phyloP scores from a whole-genome alignment of 345 rosid species.

The Laguncularia racemosa region DNA sequence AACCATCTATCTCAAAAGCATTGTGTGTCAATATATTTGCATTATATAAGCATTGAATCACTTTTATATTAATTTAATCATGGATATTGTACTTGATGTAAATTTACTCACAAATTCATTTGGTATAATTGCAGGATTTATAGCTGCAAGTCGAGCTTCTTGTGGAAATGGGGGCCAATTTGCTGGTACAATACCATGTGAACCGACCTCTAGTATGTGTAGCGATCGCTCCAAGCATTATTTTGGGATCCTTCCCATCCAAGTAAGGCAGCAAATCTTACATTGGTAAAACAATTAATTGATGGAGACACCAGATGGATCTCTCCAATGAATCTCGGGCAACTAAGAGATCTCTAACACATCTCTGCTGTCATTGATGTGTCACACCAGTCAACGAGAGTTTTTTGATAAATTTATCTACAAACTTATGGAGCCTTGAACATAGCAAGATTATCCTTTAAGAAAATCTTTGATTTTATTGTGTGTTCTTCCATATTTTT shows the following conservation, averaged over 20 bases:
- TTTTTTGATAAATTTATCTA: too few species aligned
- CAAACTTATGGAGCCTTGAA: too few species aligned
- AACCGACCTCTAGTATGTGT: slow-evolving; percentile 67
- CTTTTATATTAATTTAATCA: too few species aligned
- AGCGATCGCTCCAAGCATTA: slow-evolving; percentile 51
- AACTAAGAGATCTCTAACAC: slow-evolving; percentile 47
- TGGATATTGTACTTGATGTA: too few species aligned
- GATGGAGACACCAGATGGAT: slow-evolving; percentile 42
- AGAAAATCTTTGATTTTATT: too few species aligned
- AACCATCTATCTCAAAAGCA: too few species aligned
- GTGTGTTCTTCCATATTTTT: too few species aligned
- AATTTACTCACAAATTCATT: background rate
- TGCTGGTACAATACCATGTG: slow-evolving; percentile 88
- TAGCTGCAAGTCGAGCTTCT: slow-evolving; percentile 64
- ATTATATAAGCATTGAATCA: too few species aligned
- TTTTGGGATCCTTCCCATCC: slow-evolving; percentile 95
- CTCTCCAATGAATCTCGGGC: slow-evolving; percentile 62
- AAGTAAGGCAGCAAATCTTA: slow-evolving; percentile 68
- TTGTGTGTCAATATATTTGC: too few species aligned
- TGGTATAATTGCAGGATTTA: slow-evolving; percentile 33
- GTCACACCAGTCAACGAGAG: too few species aligned
- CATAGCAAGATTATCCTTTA: too few species aligned
- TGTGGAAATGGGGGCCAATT: slow-evolving; percentile 79
- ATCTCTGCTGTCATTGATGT: background rate
- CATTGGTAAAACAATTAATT: slow-evolving; percentile 53